Conservation (phyloP, 305 asterid species). For the Fraxinus latifolia region DNA sequence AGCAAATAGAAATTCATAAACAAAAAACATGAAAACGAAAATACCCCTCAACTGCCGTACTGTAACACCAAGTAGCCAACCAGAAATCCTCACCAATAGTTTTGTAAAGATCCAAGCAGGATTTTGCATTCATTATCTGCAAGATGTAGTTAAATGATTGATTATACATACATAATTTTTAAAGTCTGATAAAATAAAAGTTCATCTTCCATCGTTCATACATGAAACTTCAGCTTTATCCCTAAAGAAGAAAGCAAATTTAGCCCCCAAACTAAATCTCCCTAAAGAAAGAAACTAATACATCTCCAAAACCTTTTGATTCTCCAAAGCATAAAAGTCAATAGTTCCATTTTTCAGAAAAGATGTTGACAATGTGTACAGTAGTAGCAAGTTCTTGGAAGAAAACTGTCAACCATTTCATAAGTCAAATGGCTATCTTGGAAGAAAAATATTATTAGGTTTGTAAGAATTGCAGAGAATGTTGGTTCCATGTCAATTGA, state of each 20-base stretch:
- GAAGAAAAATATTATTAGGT: constrained; percentile 12
- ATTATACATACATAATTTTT: neutral
- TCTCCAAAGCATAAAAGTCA: constrained; percentile 6
- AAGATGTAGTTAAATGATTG: constrained; percentile 27
- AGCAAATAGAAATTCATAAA: constrained; percentile 7
- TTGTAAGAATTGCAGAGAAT: neutral
- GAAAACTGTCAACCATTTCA: neutral
- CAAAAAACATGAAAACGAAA: constrained; percentile 15
- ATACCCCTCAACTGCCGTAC: constrained; percentile 85
- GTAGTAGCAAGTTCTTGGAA: constrained; percentile 1
- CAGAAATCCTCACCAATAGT: constrained; percentile 89
- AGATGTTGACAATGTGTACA: neutral
- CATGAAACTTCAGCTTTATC: neutral
- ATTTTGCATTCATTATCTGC: constrained; percentile 81
- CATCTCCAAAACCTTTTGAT: neutral
- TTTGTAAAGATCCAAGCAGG: constrained; percentile 78
- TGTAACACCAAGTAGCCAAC: constrained; percentile 86
- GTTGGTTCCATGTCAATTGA: constrained; percentile 13
- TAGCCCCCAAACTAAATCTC: neutral
- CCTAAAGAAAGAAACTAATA: constrained; percentile 14
- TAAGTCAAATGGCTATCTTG: constrained; percentile 2
- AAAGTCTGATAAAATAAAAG: neutral
- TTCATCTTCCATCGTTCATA: neutral
- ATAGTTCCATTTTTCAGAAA: neutral
- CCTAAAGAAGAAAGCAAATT: neutral